Base-by-base conservation (phyloP, 2,329 filamentous ascomycete genomes). In the Aureobasidium sp. region DNA sequence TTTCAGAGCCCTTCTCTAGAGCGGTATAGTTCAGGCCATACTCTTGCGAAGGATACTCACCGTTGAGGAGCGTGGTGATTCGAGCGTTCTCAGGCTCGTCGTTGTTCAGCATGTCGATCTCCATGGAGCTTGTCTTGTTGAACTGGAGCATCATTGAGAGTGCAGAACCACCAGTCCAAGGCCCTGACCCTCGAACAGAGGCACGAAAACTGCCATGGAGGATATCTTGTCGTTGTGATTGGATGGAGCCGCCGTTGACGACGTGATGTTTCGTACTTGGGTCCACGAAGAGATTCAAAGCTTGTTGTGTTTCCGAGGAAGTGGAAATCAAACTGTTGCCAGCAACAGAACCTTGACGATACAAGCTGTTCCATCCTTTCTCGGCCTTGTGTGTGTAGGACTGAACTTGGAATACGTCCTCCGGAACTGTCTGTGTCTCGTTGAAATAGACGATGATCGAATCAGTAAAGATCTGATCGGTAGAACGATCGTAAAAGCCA, bases 361-460 rank as follows among this genome's bases (percentile, higher is more conserved):
- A 79, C 50, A 74, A 67, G 11, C 72, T 70, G 62, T 76, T 77
- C 76, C 77, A 79, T 53, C 76, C 74, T 62, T 75, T 77, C 58
- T 79, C 77, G 60, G 75, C 77, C 33, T 71, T 72, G 65, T 79
- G 71, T 53, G 69, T 67, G 64, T 74, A 80, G 21, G 71, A 65
- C 61, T 77, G 70, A 5, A 72, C 66, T 10, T 73, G 55, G 57
- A 79, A 77, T 5, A 35, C 27, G 10, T 69, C 59, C 3, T 66
- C 60, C 19, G 72, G 70, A 15, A 75, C 60, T 11, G 57, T 67
- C 10, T 65, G 64, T 4, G 77, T 77, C 62, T 80, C 78, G 64
- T 80, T 80, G 71, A 80, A 80, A 67, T 79, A 80, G 5, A 77
- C 69, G 53, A 80, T 77, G 27, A 77, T 72, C 5, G 74, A 74